A percentile compares a stretch with the other conserved stretches of the same genome.
Conservation (phyloP, 805 yeast species). For the Sugiyamaella smithiae region DNA sequence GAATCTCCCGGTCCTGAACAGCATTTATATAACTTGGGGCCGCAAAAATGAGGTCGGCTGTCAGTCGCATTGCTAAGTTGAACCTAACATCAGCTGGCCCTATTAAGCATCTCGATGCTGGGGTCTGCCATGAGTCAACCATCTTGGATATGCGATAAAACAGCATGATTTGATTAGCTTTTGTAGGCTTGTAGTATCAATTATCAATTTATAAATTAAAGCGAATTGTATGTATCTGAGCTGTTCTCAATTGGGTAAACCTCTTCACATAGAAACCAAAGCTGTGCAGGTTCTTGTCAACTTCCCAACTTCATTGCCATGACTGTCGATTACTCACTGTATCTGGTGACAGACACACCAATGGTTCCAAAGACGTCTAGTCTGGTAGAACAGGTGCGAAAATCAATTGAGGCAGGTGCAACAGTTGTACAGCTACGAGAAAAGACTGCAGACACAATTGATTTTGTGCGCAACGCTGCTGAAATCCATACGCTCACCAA, state of each 20-base stretch:
- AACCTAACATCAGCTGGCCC: neutral
- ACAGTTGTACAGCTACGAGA: conserved; percentile 84
- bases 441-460: conserved; percentile 64
- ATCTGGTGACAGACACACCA: conserved; percentile 76
- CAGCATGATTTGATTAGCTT: too few species aligned
- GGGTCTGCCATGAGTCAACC: too few species aligned
- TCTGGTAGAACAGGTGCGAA: conserved; percentile 56
- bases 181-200: too few species aligned
- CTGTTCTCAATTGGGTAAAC: too few species aligned
- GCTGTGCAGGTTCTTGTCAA: too few species aligned
- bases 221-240: too few species aligned
- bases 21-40: conserved; percentile 53
- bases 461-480: conserved; percentile 60
- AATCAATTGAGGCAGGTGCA: conserved; percentile 66
- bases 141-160: too few species aligned
- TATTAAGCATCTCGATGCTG: neutral
- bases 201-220: too few species aligned
- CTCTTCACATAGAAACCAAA: too few species aligned
- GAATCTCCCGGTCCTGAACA: conserved; percentile 41
- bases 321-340: conserved; percentile 55
- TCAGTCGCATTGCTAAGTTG: conserved; percentile 50
- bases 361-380: conserved; percentile 62
- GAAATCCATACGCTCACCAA: conserved; percentile 61
- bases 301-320: too few species aligned
- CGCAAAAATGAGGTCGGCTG: conserved; percentile 46